These are phyloP conservation scores for Phytophthora tentaculata DNA, from an alignment of 352 stramenopile genomes.

Conservation along the genomic window DNA sequence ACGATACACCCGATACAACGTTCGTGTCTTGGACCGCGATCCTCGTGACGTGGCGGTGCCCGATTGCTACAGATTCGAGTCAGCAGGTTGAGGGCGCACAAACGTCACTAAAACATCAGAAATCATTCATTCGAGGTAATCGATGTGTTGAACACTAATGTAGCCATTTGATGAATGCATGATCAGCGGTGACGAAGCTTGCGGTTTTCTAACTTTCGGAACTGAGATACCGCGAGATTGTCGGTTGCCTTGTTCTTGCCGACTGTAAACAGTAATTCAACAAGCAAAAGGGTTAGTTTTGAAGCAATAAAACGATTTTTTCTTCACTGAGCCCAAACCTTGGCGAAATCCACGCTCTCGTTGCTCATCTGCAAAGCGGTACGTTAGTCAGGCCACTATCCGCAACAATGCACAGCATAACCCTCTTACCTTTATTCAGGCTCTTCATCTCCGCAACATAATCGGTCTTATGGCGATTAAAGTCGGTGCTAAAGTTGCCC, in stretches of 20 bases:
- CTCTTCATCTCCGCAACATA: slow-evolving; percentile 76
- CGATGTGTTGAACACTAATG: neutral
- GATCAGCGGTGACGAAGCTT: slow-evolving; percentile 24
- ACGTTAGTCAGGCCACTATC: slow-evolving; percentile 14
- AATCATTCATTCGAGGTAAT: neutral
- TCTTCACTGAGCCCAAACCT: slow-evolving; percentile 21
- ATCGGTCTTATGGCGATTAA: slow-evolving; percentile 74
- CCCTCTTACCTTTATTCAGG: slow-evolving; percentile 53
- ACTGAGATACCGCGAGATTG: slow-evolving; percentile 64
- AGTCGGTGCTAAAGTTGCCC: slow-evolving; percentile 80
- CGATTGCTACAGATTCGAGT: slow-evolving; percentile 12
- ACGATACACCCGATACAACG: neutral
- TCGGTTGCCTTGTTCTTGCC: slow-evolving; percentile 72
- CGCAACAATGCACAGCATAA: neutral
- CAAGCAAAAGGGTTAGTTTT: slow-evolving; percentile 9
- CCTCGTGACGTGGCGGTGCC: slow-evolving; percentile 28
- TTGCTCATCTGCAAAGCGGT: slow-evolving; percentile 61
- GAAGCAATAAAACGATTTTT: neutral
- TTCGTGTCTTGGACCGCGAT: slow-evolving; percentile 5
- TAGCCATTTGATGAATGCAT: neutral
- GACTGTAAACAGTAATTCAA: slow-evolving; percentile 33
- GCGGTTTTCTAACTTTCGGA: slow-evolving; percentile 78
- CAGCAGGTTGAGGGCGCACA: slow-evolving; percentile 7
- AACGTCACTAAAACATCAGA: slow-evolving; percentile 7
- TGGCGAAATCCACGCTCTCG: slow-evolving; percentile 68